These are phyloP conservation scores for Botrytis elliptica DNA, from an alignment of 2,329 filamentous ascomycete genomes.

Conservation along the genomic window DNA sequence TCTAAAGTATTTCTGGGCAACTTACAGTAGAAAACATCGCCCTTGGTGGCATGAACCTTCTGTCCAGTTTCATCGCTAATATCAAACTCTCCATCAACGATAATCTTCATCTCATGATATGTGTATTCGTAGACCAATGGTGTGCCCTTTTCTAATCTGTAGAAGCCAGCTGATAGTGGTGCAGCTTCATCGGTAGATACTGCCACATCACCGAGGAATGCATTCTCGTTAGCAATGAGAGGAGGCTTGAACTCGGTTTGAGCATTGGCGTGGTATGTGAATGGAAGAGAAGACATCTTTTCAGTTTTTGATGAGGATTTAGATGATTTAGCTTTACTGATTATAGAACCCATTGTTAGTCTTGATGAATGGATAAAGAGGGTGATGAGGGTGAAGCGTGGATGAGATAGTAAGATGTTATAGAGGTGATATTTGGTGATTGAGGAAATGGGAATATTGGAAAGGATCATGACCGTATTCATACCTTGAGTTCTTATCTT, in stretches of 20 bases:
- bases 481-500: conserved; percentile 28
- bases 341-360: conserved; percentile 38
- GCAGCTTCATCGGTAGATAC: conserved; percentile 49
- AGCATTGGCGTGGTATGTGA: conserved; percentile 50
- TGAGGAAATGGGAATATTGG: not conserved
- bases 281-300: conserved; percentile 33
- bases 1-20: not conserved
- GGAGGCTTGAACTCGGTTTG: conserved; percentile 58
- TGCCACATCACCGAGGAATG: conserved; percentile 57
- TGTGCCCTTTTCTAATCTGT: conserved; percentile 60
- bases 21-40: conserved; percentile 60
- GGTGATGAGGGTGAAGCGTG: not conserved
- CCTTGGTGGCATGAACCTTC: conserved; percentile 55
- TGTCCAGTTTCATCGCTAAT: conserved; percentile 59
- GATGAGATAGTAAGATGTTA: not conserved
- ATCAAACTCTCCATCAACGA: conserved; percentile 60
- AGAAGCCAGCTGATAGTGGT: conserved; percentile 59
- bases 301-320: conserved; percentile 17
- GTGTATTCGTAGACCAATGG: conserved; percentile 62
- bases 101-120: conserved; percentile 68
- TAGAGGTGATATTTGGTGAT: conserved; percentile 2
- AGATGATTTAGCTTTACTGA: conserved; percentile 37
- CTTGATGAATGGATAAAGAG: not conserved
- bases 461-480: not conserved
- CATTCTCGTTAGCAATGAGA: conserved; percentile 63